Percentiles rank a stretch among this genome's conserved stretches.
Evolutionary conservation across 2,329 filamentous ascomycete genomes (phyloP).

Genomic region (Botrytis aclada): DNA sequence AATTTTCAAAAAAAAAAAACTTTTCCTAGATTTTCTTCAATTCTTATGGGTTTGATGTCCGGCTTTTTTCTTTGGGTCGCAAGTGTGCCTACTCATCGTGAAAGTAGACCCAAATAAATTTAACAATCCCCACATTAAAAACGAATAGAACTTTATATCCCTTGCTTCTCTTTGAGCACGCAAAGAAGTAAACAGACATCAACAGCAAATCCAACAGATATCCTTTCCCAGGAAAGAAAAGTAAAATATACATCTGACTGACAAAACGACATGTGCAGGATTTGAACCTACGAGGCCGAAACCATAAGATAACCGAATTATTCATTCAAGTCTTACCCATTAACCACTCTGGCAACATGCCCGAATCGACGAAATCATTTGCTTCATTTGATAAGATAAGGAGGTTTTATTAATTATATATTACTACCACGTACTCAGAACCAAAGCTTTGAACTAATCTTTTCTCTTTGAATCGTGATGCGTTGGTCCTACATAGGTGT

Average conservation of each 20-base stretch:
- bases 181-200: neutral
- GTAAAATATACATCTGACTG: fast-evolving
- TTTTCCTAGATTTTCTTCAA: no score
- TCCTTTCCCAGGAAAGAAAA: fast-evolving
- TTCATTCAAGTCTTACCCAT: constrained; percentile 22
- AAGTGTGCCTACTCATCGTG: neutral
- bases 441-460: neutral
- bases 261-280: constrained; percentile 19
- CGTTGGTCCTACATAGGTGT: neutral
- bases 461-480: neutral
- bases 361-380: neutral
- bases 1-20: no score
- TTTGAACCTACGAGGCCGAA: constrained; percentile 22
- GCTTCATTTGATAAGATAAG: neutral
- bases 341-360: constrained; percentile 22
- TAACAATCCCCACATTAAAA: neutral
- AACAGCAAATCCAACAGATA: neutral
- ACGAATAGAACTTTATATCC: neutral
- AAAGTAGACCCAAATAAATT: neutral
- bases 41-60: no score
- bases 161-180: no score
- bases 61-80: no score
- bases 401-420: fast-evolving
- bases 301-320: constrained; percentile 21
- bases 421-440: fast-evolving